phyloP scores from a whole-genome alignment of 2,329 filamentous ascomycete species.

The Blastomyces parvus region DNA sequence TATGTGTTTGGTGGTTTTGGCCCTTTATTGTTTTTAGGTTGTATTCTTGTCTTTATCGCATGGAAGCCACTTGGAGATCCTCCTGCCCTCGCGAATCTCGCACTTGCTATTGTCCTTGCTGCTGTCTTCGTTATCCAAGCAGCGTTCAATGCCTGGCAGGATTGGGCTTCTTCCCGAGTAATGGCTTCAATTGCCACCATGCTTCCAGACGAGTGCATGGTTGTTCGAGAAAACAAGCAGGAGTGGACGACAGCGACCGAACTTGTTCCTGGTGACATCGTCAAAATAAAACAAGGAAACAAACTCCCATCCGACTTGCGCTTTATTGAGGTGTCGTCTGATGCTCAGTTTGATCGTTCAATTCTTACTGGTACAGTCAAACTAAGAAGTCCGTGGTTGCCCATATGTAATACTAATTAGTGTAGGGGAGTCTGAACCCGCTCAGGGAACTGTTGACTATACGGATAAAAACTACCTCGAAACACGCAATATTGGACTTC shows the following conservation, averaged over 20 bases:
- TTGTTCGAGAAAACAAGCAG: constrained; percentile 51
- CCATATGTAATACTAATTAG: not conserved
- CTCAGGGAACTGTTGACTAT: constrained; percentile 54
- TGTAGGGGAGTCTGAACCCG: constrained; percentile 56
- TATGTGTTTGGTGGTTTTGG: constrained; percentile 76
- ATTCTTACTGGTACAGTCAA: constrained; percentile 53
- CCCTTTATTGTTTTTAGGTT: constrained; percentile 56
- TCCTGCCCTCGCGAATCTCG: constrained; percentile 60
- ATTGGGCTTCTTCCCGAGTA: constrained; percentile 66
- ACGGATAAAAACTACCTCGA: constrained; percentile 68
- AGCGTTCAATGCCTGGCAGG: constrained; percentile 60
- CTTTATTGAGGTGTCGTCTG: constrained; percentile 57
- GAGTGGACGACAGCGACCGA: constrained; percentile 45
- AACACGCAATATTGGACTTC: constrained; percentile 64
- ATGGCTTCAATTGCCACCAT: constrained; percentile 74
- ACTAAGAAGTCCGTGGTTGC: not conserved
- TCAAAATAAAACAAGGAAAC: constrained; percentile 60
- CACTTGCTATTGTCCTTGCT: constrained; percentile 62
- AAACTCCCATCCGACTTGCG: constrained; percentile 66
- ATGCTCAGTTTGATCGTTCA: constrained; percentile 62
- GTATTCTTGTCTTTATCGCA: constrained; percentile 63
- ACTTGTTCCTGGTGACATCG: constrained; percentile 62
- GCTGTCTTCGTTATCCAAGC: constrained; percentile 62
- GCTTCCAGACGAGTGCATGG: constrained; percentile 63
- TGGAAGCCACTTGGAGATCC: constrained; percentile 67